Base-by-base conservation (phyloP, 2,329 filamentous ascomycete species). In the Paramyrothecium sp. region DNA sequence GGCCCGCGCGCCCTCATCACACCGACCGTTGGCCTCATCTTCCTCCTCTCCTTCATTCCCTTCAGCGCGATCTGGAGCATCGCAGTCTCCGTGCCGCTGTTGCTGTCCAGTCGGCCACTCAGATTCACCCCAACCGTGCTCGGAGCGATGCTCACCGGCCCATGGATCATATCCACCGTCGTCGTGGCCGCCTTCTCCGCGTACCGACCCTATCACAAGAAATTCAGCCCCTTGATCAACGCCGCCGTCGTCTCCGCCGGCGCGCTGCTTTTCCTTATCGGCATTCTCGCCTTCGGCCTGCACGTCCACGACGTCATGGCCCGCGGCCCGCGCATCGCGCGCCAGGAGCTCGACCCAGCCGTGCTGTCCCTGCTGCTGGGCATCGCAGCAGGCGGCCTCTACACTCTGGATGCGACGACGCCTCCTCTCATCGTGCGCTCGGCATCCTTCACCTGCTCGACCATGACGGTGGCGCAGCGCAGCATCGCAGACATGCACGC, bases 401-500 rank as follows among this genome's bases (percentile, higher is more conserved):
- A 73, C 23, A 62, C 71, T 2, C 68, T 83, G 7, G 75, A 80
- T 54, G 70, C 72, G 3, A 73, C 76, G 1, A 70, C 73, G 2
- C 67, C 70, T 3, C 78, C 80, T 2, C 65, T 79, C 23, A 71
- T 83, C 49, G 71, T 72, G 23, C 72, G 75, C n/a, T 82, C 79
- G 33, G 77, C 80, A 8, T 75, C 76, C 50, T 83, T 80, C 60
- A 82, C 79, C 0, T 77, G 74, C 3, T 72, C 77, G 7, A 82
- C 75, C 64, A 70, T 82, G 22, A 70, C 70, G n/a, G 69, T 76
- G 13, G 74, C 75, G 22, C 71, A 80, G 54, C 75, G 80, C 30
- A 79, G 73, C 62, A 76, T 75, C 17, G 73, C 73, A 16, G 80
- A 83, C 61, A 83, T 84, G 80, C 68, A 74, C 23, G 75, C 71